Base-by-base conservation (phyloP, 2,329 filamentous ascomycete genomes). In the Paraconiothyrium brasiliense region DNA sequence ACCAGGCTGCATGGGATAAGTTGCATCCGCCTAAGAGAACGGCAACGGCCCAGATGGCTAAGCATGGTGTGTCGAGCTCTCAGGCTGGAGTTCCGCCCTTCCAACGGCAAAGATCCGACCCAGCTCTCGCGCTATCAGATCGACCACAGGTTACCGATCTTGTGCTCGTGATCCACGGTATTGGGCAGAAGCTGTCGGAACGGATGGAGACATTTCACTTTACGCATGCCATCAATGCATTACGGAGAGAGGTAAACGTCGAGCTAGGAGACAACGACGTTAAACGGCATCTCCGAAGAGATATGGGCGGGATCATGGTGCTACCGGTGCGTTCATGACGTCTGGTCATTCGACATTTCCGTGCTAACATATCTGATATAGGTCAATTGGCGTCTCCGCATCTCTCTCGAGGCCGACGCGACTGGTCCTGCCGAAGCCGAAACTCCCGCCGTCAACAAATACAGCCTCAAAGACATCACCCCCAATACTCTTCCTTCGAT, bases 161-260 rank as follows among this genome's bases (percentile, higher is more conserved):
- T 8, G 87, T 98, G 1, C 84, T 99, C 4, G 92, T 98, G 10
- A 92, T 95, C 47, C 95, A 99, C 72, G 95, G 95, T 1, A 98
- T 99, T 66, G 95, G 95, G 0, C 95, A 99, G 77, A 98, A 99
- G 76, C 85, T 98, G 54, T 96, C 94, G 0, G 93, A 99, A 76
- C 86, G 94, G 13, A 92, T 98, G 63, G 94, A 98, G 78, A 97
- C 93, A 70, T 99, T 94, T 71, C 93, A 98, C 77, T 99, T 99
- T 71, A 99, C 95, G 0, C 94, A 98, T 76, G 92, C 93, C 5
- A 94, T 98, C 75, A 98, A 97, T 73, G 87, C 90, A 0, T 95
- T 99, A 69, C 89, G 95, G 13, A 87, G 94, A 61, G 89, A 92
- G 22, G 87, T 98, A 59, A 97, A 97, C 67, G 83, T 94, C 54